Percentiles rank a stretch among this genome's conserved stretches.
phyloP scores from a whole-genome alignment of 2,329 filamentous ascomycete genomes.

The Cryphonectria nitschkei region DNA sequence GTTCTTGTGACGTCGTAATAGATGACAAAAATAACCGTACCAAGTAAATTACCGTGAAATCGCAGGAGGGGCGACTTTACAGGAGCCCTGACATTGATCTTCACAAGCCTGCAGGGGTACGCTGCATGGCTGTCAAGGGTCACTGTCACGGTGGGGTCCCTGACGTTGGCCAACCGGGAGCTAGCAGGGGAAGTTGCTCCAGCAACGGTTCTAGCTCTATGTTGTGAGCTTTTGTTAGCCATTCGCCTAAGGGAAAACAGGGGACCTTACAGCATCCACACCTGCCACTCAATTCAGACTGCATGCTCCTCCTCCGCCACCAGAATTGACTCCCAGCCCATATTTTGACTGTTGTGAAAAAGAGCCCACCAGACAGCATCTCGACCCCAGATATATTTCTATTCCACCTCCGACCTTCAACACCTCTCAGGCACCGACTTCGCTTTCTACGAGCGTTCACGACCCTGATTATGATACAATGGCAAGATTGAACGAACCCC shows the following conservation, averaged over 20 bases:
- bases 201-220: conserved; percentile 13
- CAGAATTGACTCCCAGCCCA: conserved; percentile 10
- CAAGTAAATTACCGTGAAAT: not conserved
- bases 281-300: conserved; percentile 14
- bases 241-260: conserved; percentile 14
- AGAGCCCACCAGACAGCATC: conserved; percentile 11
- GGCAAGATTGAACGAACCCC: conserved; percentile 80
- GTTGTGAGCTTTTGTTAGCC: conserved; percentile 4
- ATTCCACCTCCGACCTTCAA: conserved; percentile 14
- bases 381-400: conserved; percentile 23
- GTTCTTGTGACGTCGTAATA: conserved; percentile 4
- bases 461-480: conserved; percentile 54
- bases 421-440: not conserved
- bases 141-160: not conserved
- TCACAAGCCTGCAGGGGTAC: not conserved
- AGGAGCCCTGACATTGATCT: not conserved
- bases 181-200: not conserved
- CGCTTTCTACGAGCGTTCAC: conserved; percentile 11
- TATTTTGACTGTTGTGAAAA: not conserved
- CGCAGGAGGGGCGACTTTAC: not conserved
- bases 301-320: conserved; percentile 14
- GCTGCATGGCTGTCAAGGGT: conserved; percentile 6
- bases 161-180: not conserved
- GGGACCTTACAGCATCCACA: conserved; percentile 16
- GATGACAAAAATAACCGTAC: not conserved